A percentile compares a stretch with the other conserved stretches of the same genome.
Evolutionary conservation across 441 rosid species (phyloP).

Genomic region (Kokia cookei): DNA sequence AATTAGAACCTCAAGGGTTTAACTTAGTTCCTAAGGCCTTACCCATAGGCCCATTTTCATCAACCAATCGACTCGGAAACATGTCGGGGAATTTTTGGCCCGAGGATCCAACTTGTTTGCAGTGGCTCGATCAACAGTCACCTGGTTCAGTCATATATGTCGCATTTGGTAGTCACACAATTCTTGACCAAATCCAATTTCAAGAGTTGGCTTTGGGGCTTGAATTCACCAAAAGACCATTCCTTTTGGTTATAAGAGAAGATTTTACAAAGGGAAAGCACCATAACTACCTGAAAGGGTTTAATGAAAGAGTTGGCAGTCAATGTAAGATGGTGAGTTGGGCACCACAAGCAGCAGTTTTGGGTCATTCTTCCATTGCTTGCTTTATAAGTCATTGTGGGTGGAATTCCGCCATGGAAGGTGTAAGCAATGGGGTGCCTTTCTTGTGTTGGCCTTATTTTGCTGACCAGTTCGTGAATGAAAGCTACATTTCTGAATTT

Average conservation of each 20-base stretch:
- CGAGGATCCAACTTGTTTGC: background rate
- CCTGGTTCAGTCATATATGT: background rate
- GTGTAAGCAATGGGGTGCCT: background rate
- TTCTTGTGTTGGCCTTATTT: conserved; percentile 27
- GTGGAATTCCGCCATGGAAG: background rate
- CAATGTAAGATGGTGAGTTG: background rate
- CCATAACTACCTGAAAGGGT: background rate
- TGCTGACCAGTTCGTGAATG: conserved; percentile 29
- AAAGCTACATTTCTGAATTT: background rate
- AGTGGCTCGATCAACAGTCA: background rate
- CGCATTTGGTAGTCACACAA: background rate
- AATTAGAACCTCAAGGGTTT: background rate
- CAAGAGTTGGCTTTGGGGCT: background rate
- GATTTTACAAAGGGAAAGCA: background rate
- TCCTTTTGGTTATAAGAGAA: background rate
- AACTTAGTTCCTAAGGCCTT: background rate
- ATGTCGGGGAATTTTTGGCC: background rate
- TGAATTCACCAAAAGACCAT: background rate
- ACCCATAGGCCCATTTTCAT: background rate
- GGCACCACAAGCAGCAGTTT: background rate
- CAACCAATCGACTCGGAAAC: background rate
- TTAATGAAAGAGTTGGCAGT: background rate
- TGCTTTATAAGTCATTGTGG: conserved; percentile 7
- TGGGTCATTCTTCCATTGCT: background rate
- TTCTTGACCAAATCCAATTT: background rate